Evolutionary conservation across 2,329 filamentous ascomycete species (phyloP).

Genomic region (Remersonia thermophila): DNA sequence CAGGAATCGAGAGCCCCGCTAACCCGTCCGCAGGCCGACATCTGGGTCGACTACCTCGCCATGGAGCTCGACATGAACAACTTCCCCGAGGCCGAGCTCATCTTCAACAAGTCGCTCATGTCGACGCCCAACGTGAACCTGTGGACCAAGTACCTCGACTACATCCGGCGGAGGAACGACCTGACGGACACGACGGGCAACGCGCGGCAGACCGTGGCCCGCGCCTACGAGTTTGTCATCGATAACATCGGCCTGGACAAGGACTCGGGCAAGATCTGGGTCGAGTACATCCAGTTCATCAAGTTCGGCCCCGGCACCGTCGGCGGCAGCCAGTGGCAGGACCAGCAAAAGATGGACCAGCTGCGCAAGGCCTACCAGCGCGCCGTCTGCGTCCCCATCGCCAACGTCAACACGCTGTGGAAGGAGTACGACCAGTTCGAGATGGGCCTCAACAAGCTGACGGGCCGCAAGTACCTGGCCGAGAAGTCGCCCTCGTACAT

Average conservation of each 20-base stretch:
- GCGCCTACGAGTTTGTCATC: conserved; percentile 87
- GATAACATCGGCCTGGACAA: conserved; percentile 83
- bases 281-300: conserved; percentile 89
- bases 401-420: conserved; percentile 75
- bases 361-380: conserved; percentile 86
- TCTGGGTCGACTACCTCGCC: conserved; percentile 80
- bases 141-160: conserved; percentile 90
- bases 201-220: conserved; percentile 66
- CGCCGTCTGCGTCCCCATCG: conserved; percentile 76
- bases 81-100: conserved; percentile 63
- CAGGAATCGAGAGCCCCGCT: conserved; percentile 20
- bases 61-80: conserved; percentile 86
- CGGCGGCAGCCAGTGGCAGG: conserved; percentile 84
- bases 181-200: conserved; percentile 67
- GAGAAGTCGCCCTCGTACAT: conserved; percentile 90
- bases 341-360: conserved; percentile 94
- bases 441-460: conserved; percentile 83
- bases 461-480: conserved; percentile 85
- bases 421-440: conserved; percentile 98
- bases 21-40: conserved; percentile 56
- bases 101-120: conserved; percentile 72
- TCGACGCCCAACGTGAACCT: conserved; percentile 72
- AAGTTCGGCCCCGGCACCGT: conserved; percentile 75
- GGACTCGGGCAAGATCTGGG: conserved; percentile 81
- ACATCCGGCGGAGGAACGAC: conserved; percentile 84